Evolutionary conservation across 1,284 basidiomycete genomes (phyloP).

Genomic region (Cryptococcus sp.): DNA sequence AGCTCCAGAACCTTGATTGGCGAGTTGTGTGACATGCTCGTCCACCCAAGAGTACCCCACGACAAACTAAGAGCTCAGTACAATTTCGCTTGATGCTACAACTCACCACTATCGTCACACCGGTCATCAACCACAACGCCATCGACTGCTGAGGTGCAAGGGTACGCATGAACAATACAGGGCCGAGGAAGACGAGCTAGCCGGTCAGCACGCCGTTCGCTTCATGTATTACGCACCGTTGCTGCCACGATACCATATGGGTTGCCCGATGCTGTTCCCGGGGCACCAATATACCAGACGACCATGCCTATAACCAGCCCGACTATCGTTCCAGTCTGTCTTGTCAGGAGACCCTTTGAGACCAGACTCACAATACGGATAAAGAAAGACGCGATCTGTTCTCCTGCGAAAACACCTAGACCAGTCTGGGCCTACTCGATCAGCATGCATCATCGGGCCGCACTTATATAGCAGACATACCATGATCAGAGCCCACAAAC

Average conservation of each 20-base stretch:
- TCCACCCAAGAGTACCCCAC: slow-evolving; percentile 61
- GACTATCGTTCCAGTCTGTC: slow-evolving; percentile 47
- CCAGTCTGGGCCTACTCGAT: slow-evolving; percentile 53
- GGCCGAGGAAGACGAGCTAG: slow-evolving; percentile 51
- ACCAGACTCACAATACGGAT: slow-evolving; percentile 45
- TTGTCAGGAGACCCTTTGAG: slow-evolving; percentile 2
- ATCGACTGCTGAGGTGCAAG: slow-evolving; percentile 50
- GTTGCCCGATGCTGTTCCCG: slow-evolving; percentile 53
- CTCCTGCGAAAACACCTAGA: slow-evolving; percentile 58
- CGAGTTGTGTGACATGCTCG: slow-evolving; percentile 50
- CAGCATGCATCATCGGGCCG: background rate
- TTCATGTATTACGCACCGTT: slow-evolving; percentile 46
- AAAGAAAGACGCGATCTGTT: slow-evolving; percentile 56
- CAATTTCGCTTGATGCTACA: background rate
- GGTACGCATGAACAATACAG: slow-evolving; percentile 55
- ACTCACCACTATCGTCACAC: slow-evolving; percentile 36
- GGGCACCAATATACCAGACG: slow-evolving; percentile 54
- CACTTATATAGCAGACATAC: slow-evolving; percentile 2
- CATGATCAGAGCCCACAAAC: slow-evolving; percentile 62
- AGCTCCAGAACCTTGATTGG: slow-evolving; percentile 55
- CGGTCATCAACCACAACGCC: slow-evolving; percentile 41
- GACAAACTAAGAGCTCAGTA: slow-evolving; percentile 10
- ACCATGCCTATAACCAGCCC: slow-evolving; percentile 54
- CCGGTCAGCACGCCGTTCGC: background rate
- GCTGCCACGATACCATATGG: slow-evolving; percentile 57